Conservation (phyloP, 2,329 filamentous ascomycete genomes). For the Diaporthe sp. region DNA sequence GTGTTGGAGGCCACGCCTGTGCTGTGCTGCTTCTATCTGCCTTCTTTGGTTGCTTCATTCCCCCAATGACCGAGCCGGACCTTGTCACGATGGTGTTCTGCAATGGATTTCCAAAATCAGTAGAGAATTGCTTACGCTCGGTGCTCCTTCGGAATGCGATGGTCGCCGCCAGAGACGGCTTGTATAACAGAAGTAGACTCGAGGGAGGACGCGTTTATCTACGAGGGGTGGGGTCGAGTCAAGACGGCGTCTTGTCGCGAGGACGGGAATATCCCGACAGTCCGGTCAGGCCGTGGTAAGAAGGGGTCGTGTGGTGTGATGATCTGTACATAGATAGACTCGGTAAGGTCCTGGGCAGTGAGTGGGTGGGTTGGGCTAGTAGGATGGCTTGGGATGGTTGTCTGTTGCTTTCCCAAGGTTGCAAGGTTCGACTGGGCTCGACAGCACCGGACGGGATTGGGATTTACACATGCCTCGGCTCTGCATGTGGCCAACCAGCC, state of each 20-base stretch:
- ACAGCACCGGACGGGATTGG: not conserved
- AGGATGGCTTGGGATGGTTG: not conserved
- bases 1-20: slow-evolving; percentile 31
- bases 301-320: slow-evolving; percentile 24
- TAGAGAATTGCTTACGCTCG: slow-evolving; percentile 25
- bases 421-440: slow-evolving; percentile 4
- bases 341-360: slow-evolving; percentile 22
- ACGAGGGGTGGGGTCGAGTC: slow-evolving; percentile 15
- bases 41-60: slow-evolving; percentile 12
- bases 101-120: not conserved
- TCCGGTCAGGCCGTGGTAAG: slow-evolving; percentile 10
- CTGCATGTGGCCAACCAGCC: slow-evolving; percentile 15
- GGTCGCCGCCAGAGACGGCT: slow-evolving; percentile 6
- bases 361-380: not conserved
- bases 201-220: slow-evolving; percentile 31
- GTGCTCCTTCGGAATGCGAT: slow-evolving; percentile 5
- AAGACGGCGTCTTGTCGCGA: slow-evolving; percentile 25
- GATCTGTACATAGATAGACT: slow-evolving; percentile 30
- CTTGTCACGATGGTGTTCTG: not conserved
- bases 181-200: slow-evolving; percentile 14
- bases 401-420: not conserved
- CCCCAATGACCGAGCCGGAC: slow-evolving; percentile 1
- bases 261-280: slow-evolving; percentile 21
- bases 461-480: slow-evolving; percentile 40
- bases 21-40: slow-evolving; percentile 1